Conservation (phyloP, 2,329 filamentous ascomycete species). For the Pseudogymnoascus sp. region DNA sequence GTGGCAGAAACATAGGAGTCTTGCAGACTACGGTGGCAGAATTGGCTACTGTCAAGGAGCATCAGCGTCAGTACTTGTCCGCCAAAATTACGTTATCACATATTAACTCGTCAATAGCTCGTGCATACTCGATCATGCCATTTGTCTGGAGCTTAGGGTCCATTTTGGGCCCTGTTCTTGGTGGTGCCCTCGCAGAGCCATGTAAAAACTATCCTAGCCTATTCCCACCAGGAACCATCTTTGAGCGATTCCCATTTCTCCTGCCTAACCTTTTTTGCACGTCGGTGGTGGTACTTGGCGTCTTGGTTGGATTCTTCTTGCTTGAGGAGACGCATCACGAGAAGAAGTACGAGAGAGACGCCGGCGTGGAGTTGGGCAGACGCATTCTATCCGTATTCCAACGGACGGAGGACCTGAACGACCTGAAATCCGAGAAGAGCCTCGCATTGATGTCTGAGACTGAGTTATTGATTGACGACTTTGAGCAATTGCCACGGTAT, state of each 20-base stretch:
- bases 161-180: slow-evolving; percentile 85
- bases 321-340: slow-evolving; percentile 88
- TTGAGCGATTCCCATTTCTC: slow-evolving; percentile 81
- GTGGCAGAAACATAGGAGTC: slow-evolving; percentile 75
- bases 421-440: slow-evolving; percentile 39
- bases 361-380: slow-evolving; percentile 66
- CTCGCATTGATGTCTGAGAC: slow-evolving; percentile 18
- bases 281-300: slow-evolving; percentile 63
- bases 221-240: slow-evolving; percentile 66
- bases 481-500: slow-evolving; percentile 59
- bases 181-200: slow-evolving; percentile 79
- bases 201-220: slow-evolving; percentile 69
- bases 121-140: slow-evolving; percentile 95
- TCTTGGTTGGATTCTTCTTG: slow-evolving; percentile 73
- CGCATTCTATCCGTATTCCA: slow-evolving; percentile 44
- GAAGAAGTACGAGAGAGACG: slow-evolving; percentile 67
- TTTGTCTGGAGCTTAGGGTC: slow-evolving; percentile 97
- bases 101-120: slow-evolving; percentile 45
- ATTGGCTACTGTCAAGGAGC: slow-evolving; percentile 83
- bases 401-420: slow-evolving; percentile 29
- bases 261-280: slow-evolving; percentile 88
- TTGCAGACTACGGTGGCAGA: slow-evolving; percentile 93
- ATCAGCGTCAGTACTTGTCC: slow-evolving; percentile 63
- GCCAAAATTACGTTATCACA: slow-evolving; percentile 16
- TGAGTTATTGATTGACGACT: slow-evolving; percentile 49